Evolutionary conservation across 306 rosid genomes (phyloP), one percentile per base, ranked within the genome.

Genomic region (Sicyos edulis): DNA sequence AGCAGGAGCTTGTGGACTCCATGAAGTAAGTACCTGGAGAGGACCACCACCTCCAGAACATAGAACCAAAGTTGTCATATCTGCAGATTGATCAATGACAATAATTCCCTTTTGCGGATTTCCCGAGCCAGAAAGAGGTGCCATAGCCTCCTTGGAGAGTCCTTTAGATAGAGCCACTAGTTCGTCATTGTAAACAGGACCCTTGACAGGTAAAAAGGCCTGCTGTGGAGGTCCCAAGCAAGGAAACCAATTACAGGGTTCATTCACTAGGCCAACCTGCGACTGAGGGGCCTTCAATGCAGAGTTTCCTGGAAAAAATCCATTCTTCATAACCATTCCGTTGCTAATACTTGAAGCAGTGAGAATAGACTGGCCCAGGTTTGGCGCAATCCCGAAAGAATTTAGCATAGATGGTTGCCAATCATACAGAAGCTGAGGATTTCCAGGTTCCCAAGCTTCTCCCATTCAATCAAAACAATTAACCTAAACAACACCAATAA

Each of bases 391-490:
- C 76, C 82, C 75, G 21, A 74, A 62, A 47, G 89, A 67, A 71
- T 72, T 75, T 32, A 78, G 58, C 85, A 78, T 57, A 62, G 89
- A 85, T 61, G 97, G 79, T 76, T 85, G 87, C 86, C 82, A 61
- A 83, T 81, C 82, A 45, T 73, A 73, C 62, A 59, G 87, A 80
- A 76, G 76, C 81, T 76, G 80, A 42, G 78, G 86, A 52, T 67
- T 58, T 88, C 92, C 82, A 59, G 78, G 54, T 81, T 84, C 81
- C 59, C 86, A 80, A 80, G 89, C 85, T 66, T 87, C 86, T 70
- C 88, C 92, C 99, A 95, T 95, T 77, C 83, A 78, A 84, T 76
- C 84, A 75, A 84, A 87, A 80, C 84, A 82, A 89, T 62, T 7
- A 49, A 16, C 54, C 65, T 56, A 19, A 6, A 60, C 32, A 62